Percentiles rank a stretch among this genome's conserved stretches.
Conservation (phyloP, 768 basidiomycete species). For the Termitomyces sp. region DNA sequence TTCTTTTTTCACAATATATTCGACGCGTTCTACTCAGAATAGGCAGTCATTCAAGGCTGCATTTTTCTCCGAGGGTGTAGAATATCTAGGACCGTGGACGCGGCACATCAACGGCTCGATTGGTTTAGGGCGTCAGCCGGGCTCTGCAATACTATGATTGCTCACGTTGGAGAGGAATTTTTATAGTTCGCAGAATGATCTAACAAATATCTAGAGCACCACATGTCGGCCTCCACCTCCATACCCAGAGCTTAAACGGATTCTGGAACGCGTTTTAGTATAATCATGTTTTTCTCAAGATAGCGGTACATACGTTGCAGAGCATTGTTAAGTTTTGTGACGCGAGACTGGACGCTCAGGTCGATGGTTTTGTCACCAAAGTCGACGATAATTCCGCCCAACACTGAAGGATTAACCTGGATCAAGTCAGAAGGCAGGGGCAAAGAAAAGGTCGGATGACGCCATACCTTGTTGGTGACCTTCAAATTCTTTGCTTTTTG, state of each 20-base stretch:
- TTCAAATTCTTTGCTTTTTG: constrained; percentile 87
- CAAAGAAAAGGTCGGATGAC: background rate
- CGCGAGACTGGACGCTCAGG: constrained; percentile 88
- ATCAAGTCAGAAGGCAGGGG: constrained; percentile 3
- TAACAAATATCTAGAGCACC: constrained; percentile 14
- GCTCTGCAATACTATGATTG: background rate
- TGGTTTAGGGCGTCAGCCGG: background rate
- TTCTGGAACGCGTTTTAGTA: constrained; percentile 21
- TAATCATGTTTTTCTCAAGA: background rate
- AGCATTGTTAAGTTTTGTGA: constrained; percentile 90
- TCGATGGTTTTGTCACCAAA: constrained; percentile 99
- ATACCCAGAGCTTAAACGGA: constrained; percentile 29
- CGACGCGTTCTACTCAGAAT: background rate
- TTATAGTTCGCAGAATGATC: constrained; percentile 10
- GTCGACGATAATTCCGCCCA: constrained; percentile 93
- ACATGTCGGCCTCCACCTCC: background rate
- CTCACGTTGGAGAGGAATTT: background rate
- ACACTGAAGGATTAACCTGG: constrained; percentile 86
- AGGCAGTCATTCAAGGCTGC: background rate
- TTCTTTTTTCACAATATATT: too few relatives aligned
- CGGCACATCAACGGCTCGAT: background rate
- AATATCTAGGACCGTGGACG: background rate
- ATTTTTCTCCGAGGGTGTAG: background rate
- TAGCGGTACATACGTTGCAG: constrained; percentile 64
- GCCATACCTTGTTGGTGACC: constrained; percentile 82